Evolutionary conservation across 78 protist genomes (phyloP).

Genomic region (Dictyostelium purpureum): DNA sequence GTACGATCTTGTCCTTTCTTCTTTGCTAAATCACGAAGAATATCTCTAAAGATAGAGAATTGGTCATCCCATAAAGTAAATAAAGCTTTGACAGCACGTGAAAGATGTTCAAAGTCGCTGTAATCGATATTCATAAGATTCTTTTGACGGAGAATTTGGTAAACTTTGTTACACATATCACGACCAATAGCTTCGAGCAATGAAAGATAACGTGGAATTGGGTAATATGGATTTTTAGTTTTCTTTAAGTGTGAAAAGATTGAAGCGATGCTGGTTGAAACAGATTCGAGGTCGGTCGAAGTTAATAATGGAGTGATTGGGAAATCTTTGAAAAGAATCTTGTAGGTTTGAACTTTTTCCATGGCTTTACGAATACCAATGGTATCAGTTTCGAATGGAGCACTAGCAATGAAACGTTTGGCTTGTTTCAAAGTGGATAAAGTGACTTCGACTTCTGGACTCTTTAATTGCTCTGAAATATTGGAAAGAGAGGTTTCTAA

Average conservation of each 20-base stretch:
- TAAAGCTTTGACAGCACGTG: slow-evolving; percentile 5
- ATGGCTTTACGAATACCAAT: slow-evolving; percentile 69
- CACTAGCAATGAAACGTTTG: slow-evolving; percentile 78
- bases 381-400: slow-evolving; percentile 81
- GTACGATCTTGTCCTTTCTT: slow-evolving; percentile 31
- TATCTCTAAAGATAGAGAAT: slow-evolving; percentile 34
- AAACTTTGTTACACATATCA: slow-evolving; percentile 74
- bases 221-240: slow-evolving; percentile 52
- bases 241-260: slow-evolving; percentile 81
- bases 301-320: slow-evolving; percentile 83
- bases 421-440: slow-evolving; percentile 63
- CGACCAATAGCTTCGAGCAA: slow-evolving; percentile 81
- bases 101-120: slow-evolving; percentile 65
- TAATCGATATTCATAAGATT: slow-evolving; percentile 59
- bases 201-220: slow-evolving; percentile 60
- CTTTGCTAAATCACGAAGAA: slow-evolving; percentile 65
- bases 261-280: slow-evolving; percentile 20
- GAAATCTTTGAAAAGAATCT: slow-evolving; percentile 75
- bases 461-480: slow-evolving; percentile 36
- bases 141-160: slow-evolving; percentile 39
- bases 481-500: slow-evolving; percentile 70
- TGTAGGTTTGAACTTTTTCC: slow-evolving; percentile 66
- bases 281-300: slow-evolving; percentile 67
- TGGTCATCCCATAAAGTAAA: slow-evolving; percentile 82
- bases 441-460: slow-evolving; percentile 70